Evolutionary conservation across 805 yeast species (phyloP).

Genomic region (Cyberlindnera americana): DNA sequence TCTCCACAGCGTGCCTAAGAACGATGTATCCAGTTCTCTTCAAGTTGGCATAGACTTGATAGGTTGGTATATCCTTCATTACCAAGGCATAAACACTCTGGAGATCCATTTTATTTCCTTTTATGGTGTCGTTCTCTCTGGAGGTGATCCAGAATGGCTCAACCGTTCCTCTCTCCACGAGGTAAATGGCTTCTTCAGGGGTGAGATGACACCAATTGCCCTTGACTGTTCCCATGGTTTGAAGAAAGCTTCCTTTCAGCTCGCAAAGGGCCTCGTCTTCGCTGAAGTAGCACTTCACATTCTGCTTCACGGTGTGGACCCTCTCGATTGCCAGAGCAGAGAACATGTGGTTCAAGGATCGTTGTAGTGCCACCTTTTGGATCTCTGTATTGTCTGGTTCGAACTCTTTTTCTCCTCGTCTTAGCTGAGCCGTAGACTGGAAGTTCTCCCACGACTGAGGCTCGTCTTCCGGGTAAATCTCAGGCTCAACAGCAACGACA

Average conservation of each 20-base stretch:
- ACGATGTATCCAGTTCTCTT: constrained; percentile 79
- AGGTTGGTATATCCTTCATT: constrained; percentile 45
- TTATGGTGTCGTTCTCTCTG: constrained; percentile 22
- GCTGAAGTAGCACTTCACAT: constrained; percentile 47
- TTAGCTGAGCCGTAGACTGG: constrained; percentile 39
- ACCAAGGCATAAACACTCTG: constrained; percentile 60
- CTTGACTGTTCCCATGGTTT: constrained; percentile 61
- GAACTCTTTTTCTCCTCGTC: constrained; percentile 80
- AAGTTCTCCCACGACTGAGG: constrained; percentile 49
- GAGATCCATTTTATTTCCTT: constrained; percentile 40
- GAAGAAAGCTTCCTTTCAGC: constrained; percentile 72
- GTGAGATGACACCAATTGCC: constrained; percentile 48
- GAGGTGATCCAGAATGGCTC: constrained; percentile 32
- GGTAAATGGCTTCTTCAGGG: constrained; percentile 69
- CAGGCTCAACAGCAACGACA: constrained; percentile 5
- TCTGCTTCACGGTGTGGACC: constrained; percentile 45
- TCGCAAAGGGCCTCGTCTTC: constrained; percentile 33
- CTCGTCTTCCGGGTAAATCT: constrained; percentile 36
- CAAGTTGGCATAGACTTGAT: constrained; percentile 67
- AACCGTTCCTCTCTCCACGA: constrained; percentile 76
- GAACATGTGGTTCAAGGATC: constrained; percentile 69
- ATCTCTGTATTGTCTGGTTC: constrained; percentile 72
- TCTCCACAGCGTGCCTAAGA: constrained; percentile 25
- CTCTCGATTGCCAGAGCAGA: constrained; percentile 52
- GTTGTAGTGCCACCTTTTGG: constrained; percentile 46